These are phyloP conservation scores for Vicia faba DNA, from an alignment of 306 rosid genomes.

Conservation along the genomic window DNA sequence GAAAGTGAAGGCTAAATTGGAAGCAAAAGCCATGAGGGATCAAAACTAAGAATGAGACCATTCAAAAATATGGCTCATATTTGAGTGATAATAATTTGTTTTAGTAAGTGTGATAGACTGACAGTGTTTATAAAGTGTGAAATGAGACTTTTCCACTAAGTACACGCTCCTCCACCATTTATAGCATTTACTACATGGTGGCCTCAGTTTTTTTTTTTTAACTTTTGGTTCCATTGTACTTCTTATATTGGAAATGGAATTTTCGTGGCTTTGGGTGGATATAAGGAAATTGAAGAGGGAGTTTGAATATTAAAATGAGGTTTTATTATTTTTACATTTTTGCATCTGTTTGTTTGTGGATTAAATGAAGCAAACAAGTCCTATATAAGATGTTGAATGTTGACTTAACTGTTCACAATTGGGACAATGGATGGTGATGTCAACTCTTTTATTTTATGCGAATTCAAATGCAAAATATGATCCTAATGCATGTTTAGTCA, in stretches of 20 bases:
- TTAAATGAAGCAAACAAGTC: neutral
- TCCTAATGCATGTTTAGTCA: neutral
- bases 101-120: neutral
- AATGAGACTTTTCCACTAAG: neutral
- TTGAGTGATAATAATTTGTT: neutral
- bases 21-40: slow-evolving; percentile 45
- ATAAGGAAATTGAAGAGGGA: neutral
- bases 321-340: neutral
- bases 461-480: neutral
- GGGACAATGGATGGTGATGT: neutral
- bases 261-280: neutral
- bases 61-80: neutral
- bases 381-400: neutral
- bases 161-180: neutral
- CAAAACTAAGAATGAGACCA: slow-evolving; percentile 2
- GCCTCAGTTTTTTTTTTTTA: neutral
- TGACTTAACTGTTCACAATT: slow-evolving; percentile 3
- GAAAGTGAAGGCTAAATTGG: slow-evolving; percentile 32
- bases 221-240: neutral
- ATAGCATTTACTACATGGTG: neutral
- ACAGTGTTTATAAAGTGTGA: slow-evolving; percentile 2
- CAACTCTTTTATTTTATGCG: neutral
- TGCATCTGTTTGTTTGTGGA: neutral
- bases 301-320: neutral
- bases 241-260: slow-evolving; percentile 6